These are phyloP conservation scores for Cladosporium cucumerinum DNA, from an alignment of 2,329 filamentous ascomycete species.

Conservation along the genomic window DNA sequence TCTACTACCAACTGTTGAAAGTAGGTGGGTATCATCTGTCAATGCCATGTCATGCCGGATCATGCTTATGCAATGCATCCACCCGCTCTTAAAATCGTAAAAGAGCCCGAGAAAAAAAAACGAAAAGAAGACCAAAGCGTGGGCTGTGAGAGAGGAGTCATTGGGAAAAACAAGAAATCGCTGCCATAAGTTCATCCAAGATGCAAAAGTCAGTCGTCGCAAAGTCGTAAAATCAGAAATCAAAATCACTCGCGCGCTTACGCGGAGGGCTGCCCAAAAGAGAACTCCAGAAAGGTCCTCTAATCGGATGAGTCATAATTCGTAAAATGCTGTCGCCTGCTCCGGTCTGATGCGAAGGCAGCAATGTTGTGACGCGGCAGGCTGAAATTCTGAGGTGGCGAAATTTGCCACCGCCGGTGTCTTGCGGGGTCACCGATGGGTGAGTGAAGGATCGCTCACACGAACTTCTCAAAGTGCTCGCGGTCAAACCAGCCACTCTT, in stretches of 20 bases:
- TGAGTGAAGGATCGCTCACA: conserved; percentile 10
- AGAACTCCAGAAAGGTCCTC: neutral
- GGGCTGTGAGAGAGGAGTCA: neutral
- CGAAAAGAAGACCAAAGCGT: neutral
- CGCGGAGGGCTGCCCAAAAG: neutral
- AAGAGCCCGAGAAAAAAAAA: neutral
- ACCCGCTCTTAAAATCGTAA: neutral
- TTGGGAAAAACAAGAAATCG: neutral
- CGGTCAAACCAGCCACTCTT: conserved; percentile 40
- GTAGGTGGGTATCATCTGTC: conserved; percentile 15
- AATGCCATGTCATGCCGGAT: conserved; percentile 10
- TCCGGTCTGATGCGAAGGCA: conserved; percentile 7
- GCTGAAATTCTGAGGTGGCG: conserved; percentile 1
- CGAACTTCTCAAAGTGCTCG: conserved; percentile 24
- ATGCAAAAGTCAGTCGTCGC: neutral
- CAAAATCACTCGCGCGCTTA: neutral
- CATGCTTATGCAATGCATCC: conserved; percentile 17
- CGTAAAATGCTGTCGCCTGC: conserved; percentile 11
- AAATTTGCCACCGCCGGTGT: neutral
- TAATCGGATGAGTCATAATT: conserved; percentile 9
- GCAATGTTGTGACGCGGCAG: neutral
- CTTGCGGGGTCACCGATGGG: neutral
- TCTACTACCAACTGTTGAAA: conserved; percentile 16
- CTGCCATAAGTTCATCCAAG: neutral
- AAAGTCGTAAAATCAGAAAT: neutral